Base-by-base conservation (phyloP, 2,329 filamentous ascomycete species). In the Acrocalymma vagum region DNA sequence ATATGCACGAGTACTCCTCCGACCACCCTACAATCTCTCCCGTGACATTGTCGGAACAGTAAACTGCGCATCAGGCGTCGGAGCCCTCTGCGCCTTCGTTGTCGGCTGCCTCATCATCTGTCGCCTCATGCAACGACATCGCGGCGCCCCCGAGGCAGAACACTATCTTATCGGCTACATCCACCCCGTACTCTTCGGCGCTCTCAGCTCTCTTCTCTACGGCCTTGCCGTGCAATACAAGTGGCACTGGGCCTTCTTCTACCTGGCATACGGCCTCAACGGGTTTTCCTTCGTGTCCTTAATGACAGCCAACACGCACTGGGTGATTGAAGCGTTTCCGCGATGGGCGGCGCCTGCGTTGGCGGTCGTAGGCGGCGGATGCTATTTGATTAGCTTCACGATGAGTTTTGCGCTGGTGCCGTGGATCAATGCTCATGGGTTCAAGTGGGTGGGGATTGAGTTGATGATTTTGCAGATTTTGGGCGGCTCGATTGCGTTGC, bases 381-480 rank as follows among this genome's bases (percentile, higher is more conserved):
- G 55, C 25, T 63, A 55, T 32, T 24, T 65, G 1, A 15, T 57
- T 3, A 51, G 45, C 35, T 65, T 62, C 26, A 30, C 31, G 1
- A 38, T 65, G 48, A 60, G 47, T 31, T 63, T 60, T 31, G 48
- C 40, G 2, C 42, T 62, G 1, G 39, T 46, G 1, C 58, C 56
- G 2, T 67, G 62, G 62, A 54, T 63, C 9, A 27, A 28, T 0
- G 38, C 51, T 5, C 60, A 67, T 15, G 62, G 60, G 0, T 62
- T 50, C 32, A 39, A 60, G 55, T 21, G 62, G 38, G 45, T 67
- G 29, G 51, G 66, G 30, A 44, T 71, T 51, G 33, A 74, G 49
- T 42, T 71, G 55, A 33, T 65, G 58, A 29, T 65, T 27, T 40
- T 73, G 48, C 46, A 76, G 48, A 38, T 72, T 13, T 29, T 54